Conservation (phyloP, 768 basidiomycete species). For the Tylopilus felleus region DNA sequence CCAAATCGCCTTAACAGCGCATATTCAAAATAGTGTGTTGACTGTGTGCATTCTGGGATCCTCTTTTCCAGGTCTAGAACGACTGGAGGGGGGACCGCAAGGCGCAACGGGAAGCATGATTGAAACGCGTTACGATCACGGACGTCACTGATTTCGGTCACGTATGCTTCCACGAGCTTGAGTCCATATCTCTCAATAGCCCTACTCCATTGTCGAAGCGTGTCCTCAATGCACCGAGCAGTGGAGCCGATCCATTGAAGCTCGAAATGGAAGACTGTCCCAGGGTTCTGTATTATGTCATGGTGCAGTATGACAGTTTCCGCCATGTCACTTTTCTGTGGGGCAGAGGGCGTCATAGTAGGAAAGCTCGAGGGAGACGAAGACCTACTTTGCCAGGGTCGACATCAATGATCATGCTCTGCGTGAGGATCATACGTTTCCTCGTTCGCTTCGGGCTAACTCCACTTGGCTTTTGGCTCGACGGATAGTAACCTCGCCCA, state of each 20-base stretch:
- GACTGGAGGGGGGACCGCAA: slow-evolving; percentile 72
- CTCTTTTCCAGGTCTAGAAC: slow-evolving; percentile 64
- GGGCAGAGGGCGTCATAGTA: not conserved
- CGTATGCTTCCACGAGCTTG: slow-evolving; percentile 90
- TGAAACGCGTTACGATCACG: slow-evolving; percentile 86
- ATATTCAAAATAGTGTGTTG: slow-evolving; percentile 76
- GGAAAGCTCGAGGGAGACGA: not conserved
- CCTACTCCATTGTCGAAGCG: slow-evolving; percentile 75
- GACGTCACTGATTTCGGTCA: slow-evolving; percentile 87
- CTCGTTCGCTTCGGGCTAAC: slow-evolving; percentile 45
- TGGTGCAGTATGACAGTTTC: slow-evolving; percentile 88
- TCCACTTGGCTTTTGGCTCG: slow-evolving; percentile 35
- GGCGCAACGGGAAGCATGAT: slow-evolving; percentile 78
- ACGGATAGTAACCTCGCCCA: slow-evolving; percentile 36
- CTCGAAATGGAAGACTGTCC: slow-evolving; percentile 96
- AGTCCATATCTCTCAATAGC: slow-evolving; percentile 87
- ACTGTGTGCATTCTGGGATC: slow-evolving; percentile 63
- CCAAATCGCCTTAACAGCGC: slow-evolving; percentile 71
- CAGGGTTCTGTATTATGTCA: slow-evolving; percentile 92
- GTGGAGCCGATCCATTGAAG: slow-evolving; percentile 96
- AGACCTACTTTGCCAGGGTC: slow-evolving; percentile 65
- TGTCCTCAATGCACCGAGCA: slow-evolving; percentile 86
- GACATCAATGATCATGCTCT: slow-evolving; percentile 88
- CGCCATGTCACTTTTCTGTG: slow-evolving; percentile 80
- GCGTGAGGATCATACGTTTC: slow-evolving; percentile 72